Conservation (phyloP, 805 yeast species). For the Monosporozyma aquatica region DNA sequence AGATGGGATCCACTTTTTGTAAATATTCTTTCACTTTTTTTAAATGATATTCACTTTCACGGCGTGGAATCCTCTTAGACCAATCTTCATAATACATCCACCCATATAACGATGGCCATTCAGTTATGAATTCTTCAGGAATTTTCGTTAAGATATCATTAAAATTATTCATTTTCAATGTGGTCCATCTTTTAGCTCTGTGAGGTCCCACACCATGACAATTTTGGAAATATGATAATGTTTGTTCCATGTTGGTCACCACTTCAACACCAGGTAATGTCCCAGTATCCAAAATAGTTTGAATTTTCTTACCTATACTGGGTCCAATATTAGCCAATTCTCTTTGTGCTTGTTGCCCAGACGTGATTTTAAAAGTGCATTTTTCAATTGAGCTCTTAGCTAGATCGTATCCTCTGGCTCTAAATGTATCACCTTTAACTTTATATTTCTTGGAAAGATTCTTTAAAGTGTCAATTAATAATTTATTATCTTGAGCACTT, state of each 20-base stretch:
- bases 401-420: conserved; percentile 23
- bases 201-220: conserved; percentile 26
- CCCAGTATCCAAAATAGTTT: conserved; percentile 19
- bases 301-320: conserved; percentile 27
- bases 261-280: conserved; percentile 18
- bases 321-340: conserved; percentile 20
- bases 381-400: conserved; percentile 20
- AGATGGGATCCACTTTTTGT: conserved; percentile 12
- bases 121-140: conserved; percentile 12
- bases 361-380: conserved; percentile 14
- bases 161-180: conserved; percentile 14
- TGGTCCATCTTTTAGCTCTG: conserved; percentile 22
- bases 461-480: conserved; percentile 14
- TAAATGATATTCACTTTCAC: conserved; percentile 20
- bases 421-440: conserved; percentile 21
- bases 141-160: conserved; percentile 13
- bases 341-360: conserved; percentile 22
- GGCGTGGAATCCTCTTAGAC: conserved; percentile 18
- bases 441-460: conserved; percentile 18
- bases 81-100: conserved; percentile 30
- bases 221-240: conserved; percentile 19
- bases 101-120: conserved; percentile 27
- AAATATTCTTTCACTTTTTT: conserved; percentile 13
- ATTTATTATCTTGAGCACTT: conserved; percentile 10
- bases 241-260: conserved; percentile 10